phyloP scores from a whole-genome alignment of 768 basidiomycete genomes.

The Suillus americanus region DNA sequence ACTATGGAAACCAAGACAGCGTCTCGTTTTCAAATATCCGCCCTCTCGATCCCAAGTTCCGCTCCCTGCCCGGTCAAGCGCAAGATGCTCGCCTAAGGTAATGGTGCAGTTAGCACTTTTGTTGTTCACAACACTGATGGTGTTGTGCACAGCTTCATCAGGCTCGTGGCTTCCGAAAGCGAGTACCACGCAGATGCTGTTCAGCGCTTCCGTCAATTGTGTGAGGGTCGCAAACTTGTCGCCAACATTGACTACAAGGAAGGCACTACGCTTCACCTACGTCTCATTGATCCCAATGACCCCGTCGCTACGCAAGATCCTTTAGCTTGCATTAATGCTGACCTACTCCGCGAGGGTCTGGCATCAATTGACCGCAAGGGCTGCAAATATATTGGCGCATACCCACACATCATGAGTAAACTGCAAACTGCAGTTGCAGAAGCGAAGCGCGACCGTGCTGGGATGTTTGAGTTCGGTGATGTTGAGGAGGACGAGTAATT shows the following conservation, averaged over 20 bases:
- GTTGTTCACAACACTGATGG: slow-evolving; percentile 4
- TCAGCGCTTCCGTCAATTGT: slow-evolving; percentile 80
- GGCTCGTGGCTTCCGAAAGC: slow-evolving; percentile 73
- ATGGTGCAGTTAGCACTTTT: slow-evolving; percentile 4
- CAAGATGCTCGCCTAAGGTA: slow-evolving; percentile 91
- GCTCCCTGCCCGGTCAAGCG: slow-evolving; percentile 87
- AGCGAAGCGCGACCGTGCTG: slow-evolving; percentile 74
- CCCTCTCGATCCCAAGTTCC: slow-evolving; percentile 89
- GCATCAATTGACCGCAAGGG: slow-evolving; percentile 77
- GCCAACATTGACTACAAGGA: slow-evolving; percentile 94
- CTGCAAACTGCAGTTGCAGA: slow-evolving; percentile 57
- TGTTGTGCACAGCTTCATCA: slow-evolving; percentile 67
- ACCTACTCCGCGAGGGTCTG: slow-evolving; percentile 85
- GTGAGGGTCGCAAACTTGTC: slow-evolving; percentile 92
- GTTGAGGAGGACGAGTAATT: slow-evolving; percentile 74
- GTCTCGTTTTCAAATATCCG: slow-evolving; percentile 81
- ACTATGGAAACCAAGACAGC: slow-evolving; percentile 93
- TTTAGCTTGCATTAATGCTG: slow-evolving; percentile 81
- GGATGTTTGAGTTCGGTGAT: slow-evolving; percentile 93
- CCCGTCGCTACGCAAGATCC: slow-evolving; percentile 67
- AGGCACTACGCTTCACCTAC: slow-evolving; percentile 75
- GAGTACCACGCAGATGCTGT: slow-evolving; percentile 88
- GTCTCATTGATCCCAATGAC: slow-evolving; percentile 88
- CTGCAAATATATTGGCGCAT: slow-evolving; percentile 69
- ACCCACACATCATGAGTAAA: slow-evolving; percentile 66